Percentiles rank a stretch among this genome's conserved stretches.
Evolutionary conservation across 2,329 filamentous ascomycete species (phyloP).

Genomic region (Laburnicola sp.): DNA sequence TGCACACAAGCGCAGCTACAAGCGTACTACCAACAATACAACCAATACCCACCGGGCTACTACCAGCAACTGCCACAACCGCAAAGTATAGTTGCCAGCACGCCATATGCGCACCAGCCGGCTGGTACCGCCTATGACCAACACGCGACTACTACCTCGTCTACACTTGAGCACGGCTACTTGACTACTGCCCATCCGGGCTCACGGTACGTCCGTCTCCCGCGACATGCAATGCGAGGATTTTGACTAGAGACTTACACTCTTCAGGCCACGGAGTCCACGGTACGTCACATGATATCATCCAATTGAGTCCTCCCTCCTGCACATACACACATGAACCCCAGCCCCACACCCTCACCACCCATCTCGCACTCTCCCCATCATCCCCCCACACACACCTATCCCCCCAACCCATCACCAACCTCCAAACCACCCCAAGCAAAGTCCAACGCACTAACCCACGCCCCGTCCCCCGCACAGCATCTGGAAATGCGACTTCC

Average conservation of each 20-base stretch:
- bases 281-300: background rate
- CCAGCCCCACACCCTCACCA: too few relatives aligned
- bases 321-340: background rate
- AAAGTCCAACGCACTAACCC: too few relatives aligned
- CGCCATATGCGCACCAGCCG: conserved; percentile 21
- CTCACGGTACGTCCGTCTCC: background rate
- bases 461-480: conserved; percentile 9
- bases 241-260: background rate
- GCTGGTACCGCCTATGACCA: conserved; percentile 17
- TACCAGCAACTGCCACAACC: conserved; percentile 17
- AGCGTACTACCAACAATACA: conserved; percentile 35
- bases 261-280: conserved; percentile 1
- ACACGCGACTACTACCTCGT: conserved; percentile 6
- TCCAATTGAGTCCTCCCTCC: background rate
- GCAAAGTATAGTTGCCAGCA: conserved; percentile 30
- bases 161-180: conserved; percentile 1
- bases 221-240: background rate
- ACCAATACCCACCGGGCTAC: conserved; percentile 28
- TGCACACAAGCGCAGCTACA: conserved; percentile 40
- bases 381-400: too few relatives aligned
- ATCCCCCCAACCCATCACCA: background rate
- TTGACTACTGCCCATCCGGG: background rate
- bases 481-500: conserved; percentile 38
- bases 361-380: too few relatives aligned
- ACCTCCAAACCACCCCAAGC: too few relatives aligned